These are phyloP conservation scores for Sanghuangporus baumii DNA, from an alignment of 1,284 basidiomycete species.

Conservation along the genomic window DNA sequence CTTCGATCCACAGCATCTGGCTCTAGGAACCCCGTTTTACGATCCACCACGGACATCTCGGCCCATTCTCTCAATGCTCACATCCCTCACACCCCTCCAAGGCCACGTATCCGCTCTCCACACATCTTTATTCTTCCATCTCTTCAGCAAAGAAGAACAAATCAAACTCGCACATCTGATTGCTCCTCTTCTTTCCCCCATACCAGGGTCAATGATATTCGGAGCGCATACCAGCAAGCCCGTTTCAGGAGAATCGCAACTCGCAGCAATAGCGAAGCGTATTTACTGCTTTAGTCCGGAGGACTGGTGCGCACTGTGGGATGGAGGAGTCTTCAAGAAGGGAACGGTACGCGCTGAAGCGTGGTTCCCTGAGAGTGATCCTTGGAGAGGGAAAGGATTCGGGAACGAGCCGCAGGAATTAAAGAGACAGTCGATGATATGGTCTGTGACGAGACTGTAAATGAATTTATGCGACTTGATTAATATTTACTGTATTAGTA, in stretches of 20 bases:
- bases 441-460: slow-evolving; percentile 12
- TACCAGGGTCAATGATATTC: slow-evolving; percentile 34
- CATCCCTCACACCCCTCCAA: slow-evolving; percentile 35
- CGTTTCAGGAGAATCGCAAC: slow-evolving; percentile 23
- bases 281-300: slow-evolving; percentile 13
- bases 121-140: slow-evolving; percentile 45
- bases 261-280: neutral
- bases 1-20: slow-evolving; percentile 28
- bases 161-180: slow-evolving; percentile 33
- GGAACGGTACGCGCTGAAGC: slow-evolving; percentile 13
- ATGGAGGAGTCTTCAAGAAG: slow-evolving; percentile 8
- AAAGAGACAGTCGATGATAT: slow-evolving; percentile 4
- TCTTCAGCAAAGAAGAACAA: slow-evolving; percentile 41
- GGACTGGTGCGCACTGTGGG: slow-evolving; percentile 14
- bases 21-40: slow-evolving; percentile 25
- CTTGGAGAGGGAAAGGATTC: neutral
- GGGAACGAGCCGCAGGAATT: neutral
- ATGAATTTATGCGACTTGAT: neutral
- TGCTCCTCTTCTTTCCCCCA: slow-evolving; percentile 34
- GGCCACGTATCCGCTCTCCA: slow-evolving; percentile 42
- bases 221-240: slow-evolving; percentile 27
- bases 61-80: slow-evolving; percentile 30
- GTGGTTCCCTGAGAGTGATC: slow-evolving; percentile 1
- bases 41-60: slow-evolving; percentile 22
- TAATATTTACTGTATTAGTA: too few relatives aligned